Base-by-base conservation (phyloP, 176 grass and related monocot species). In the Cymbopogon citratus region DNA sequence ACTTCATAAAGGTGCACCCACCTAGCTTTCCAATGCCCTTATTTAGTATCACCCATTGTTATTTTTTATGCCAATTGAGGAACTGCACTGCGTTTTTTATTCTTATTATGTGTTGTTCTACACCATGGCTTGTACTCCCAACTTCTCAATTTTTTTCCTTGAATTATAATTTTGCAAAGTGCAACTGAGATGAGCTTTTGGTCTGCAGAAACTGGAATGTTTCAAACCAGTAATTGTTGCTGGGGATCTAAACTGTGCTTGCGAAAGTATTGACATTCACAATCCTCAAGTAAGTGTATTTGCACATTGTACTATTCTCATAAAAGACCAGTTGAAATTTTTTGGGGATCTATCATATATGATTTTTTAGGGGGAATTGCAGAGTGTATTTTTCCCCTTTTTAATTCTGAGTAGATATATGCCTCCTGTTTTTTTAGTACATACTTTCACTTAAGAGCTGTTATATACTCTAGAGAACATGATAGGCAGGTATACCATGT, bases 181-280 rank as follows among this genome's bases (percentile, higher is more conserved):
- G 21, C 56, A 79, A 66, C 64, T 89, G 46, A 87, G 11, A 3
- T 45, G 16, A 19, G 36, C 39, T 59, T 89, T 52, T 85, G 83
- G n/a, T 90, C 51, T 77, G 64, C 71, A 97, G 92, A 86, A 89
- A 79, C 85, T 98, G 84, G 90, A 98, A 81, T 85, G 80, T 77
- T 91, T 82, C 34, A 98, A 94, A 81, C 90, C 86, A 59, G 92
- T 93, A 72, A 91, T 94, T 89, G 64, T 98, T 82, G 91, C 82
- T 49, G 92, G 95, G 44, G 95, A 94, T 79, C 90, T 98, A 56
- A 94, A 94, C 48, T 88, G 81, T 87, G 90, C 90, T 69, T 78
- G 65, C 63, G 74, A 98, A 72, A 91, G 82, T 76, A 98, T 94
- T 39, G 95, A 98, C 81, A 98, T 98, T 61, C 91, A 81, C 63